Conservation (phyloP, 495 filamentous ascomycete genomes). For the Mycothermus thermophilus region DNA sequence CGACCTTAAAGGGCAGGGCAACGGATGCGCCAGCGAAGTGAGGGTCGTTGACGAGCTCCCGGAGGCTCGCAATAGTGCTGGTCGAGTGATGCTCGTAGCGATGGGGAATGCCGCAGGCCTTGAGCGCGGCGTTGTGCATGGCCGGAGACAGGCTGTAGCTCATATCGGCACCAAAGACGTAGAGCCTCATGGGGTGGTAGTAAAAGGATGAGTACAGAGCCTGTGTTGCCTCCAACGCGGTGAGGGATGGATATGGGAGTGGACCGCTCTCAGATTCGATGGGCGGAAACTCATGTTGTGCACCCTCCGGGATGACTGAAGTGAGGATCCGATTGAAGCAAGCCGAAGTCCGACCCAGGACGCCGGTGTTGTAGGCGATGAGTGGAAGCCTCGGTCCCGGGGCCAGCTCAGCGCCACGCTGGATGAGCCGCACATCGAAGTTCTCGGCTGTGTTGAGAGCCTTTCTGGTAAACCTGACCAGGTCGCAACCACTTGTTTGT, state of each 20-base stretch:
- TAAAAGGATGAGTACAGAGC: slow-evolving; percentile 38
- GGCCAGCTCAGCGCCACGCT: slow-evolving; percentile 26
- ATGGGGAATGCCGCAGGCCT: slow-evolving; percentile 52
- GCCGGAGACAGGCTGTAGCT: slow-evolving; percentile 57
- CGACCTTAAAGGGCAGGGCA: slow-evolving; percentile 59
- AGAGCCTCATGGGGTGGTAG: slow-evolving; percentile 50
- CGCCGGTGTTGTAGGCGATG: slow-evolving; percentile 55
- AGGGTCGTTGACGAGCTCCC: slow-evolving; percentile 45
- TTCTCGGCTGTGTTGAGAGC: slow-evolving; percentile 44
- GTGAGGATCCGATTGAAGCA: slow-evolving; percentile 56
- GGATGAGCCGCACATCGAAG: slow-evolving; percentile 40
- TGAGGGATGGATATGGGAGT: slow-evolving; percentile 29
- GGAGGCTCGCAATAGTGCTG: slow-evolving; percentile 42
- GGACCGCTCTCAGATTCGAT: slow-evolving; percentile 2
- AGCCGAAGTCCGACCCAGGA: slow-evolving; percentile 46
- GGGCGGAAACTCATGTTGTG: slow-evolving; percentile 15
- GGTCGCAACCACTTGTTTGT: slow-evolving; percentile 43
- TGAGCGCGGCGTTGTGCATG: slow-evolving; percentile 62
- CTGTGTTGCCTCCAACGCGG: slow-evolving; percentile 45
- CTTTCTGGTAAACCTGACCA: slow-evolving; percentile 45
- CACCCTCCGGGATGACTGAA: slow-evolving; percentile 44
- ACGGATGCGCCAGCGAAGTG: slow-evolving; percentile 58
- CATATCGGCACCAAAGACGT: slow-evolving; percentile 55
- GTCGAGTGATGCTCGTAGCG: slow-evolving; percentile 48
- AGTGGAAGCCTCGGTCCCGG: slow-evolving; percentile 36